Percentiles rank a stretch among this genome's conserved stretches.
Evolutionary conservation across 2,329 filamentous ascomycete genomes (phyloP).

Genomic region (Ceratocystis diversiconidia): DNA sequence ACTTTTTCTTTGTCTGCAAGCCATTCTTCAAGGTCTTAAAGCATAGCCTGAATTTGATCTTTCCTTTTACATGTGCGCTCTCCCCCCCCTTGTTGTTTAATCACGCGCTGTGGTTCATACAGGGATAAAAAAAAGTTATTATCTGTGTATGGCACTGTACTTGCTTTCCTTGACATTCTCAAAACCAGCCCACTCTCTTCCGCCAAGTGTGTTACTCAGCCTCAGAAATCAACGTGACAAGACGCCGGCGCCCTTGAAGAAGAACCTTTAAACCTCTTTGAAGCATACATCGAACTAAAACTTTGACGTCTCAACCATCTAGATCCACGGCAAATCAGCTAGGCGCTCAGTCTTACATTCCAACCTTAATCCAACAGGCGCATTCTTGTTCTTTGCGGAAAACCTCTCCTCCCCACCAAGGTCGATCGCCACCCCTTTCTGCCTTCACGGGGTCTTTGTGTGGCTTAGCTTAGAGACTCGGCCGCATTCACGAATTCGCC

Average conservation of each 20-base stretch:
- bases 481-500: neutral
- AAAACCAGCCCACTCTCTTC: neutral
- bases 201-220: neutral
- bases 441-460: neutral
- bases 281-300: neutral
- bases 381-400: neutral
- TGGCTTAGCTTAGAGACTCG: neutral
- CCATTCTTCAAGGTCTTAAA: neutral
- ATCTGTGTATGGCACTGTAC: neutral
- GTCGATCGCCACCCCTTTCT: neutral
- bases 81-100: neutral
- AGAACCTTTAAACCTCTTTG: neutral
- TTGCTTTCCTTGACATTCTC: neutral
- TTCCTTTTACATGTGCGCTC: neutral
- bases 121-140: neutral
- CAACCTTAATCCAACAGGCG: neutral
- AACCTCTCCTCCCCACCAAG: neutral
- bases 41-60: neutral
- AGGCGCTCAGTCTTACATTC: neutral
- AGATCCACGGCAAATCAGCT: neutral
- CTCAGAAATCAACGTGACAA: neutral
- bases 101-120: neutral
- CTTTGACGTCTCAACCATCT: neutral
- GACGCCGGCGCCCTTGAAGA: neutral
- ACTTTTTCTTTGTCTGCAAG: neutral